Percentiles rank a stretch among this genome's conserved stretches.
phyloP scores from a whole-genome alignment of 176 grass and related monocot species.

The Metroxylon sagu region DNA sequence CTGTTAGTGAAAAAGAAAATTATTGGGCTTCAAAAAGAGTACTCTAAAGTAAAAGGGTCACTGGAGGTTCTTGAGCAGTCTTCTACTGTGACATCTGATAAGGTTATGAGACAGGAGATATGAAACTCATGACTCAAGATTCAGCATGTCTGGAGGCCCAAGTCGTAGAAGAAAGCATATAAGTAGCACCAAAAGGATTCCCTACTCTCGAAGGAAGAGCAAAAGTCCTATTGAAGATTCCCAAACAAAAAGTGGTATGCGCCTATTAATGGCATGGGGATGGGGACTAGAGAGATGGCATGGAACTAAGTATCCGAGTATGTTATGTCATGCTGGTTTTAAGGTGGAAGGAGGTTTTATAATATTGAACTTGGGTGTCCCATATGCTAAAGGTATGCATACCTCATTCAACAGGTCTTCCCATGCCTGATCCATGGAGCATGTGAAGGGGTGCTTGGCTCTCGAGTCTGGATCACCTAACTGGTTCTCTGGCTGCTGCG shows the following conservation, averaged over 20 bases:
- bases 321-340: conserved; percentile 6
- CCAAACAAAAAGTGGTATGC: not conserved
- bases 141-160: no score
- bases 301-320: not conserved
- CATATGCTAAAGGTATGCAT: not conserved
- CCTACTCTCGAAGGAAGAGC: no score
- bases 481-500: conserved; percentile 3
- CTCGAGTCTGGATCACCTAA: conserved; percentile 3
- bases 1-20: no score
- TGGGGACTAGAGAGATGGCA: not conserved
- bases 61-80: no score
- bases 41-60: no score
- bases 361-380: not conserved
- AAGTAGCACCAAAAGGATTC: no score
- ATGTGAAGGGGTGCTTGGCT: conserved; percentile 3
- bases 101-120: no score
- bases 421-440: conserved; percentile 25
- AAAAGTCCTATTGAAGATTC: no score
- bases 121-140: no score
- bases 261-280: not conserved
- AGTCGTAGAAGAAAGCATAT: no score
- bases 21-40: no score
- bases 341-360: not conserved
- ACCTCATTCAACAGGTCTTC: conserved; percentile 30
- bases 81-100: no score